Percentiles rank a stretch among this genome's conserved stretches.
These are phyloP conservation scores for Grammothele lineata DNA, from an alignment of 768 basidiomycete species.

Conservation along the genomic window DNA sequence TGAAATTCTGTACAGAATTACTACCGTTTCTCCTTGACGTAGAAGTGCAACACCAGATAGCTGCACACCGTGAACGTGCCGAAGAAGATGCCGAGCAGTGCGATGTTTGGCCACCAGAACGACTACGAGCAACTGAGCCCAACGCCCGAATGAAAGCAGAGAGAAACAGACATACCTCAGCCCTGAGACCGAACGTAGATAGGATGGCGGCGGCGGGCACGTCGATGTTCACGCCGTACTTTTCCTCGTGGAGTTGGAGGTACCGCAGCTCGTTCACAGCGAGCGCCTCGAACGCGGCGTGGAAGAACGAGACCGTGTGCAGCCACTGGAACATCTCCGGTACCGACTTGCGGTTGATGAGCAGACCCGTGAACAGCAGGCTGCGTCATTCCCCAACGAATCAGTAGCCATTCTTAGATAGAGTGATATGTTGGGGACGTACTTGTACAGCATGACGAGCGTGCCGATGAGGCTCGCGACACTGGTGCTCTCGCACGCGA, in stretches of 20 bases:
- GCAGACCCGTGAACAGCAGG: conserved; percentile 88
- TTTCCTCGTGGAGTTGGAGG: conserved; percentile 86
- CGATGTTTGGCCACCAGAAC: conserved; percentile 98
- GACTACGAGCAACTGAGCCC: conserved; percentile 41
- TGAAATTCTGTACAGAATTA: no score
- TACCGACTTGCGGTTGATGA: conserved; percentile 91
- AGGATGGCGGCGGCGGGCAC: conserved; percentile 95
- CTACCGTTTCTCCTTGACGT: conserved; percentile 76
- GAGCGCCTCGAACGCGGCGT: conserved; percentile 95
- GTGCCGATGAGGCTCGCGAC: conserved; percentile 95
- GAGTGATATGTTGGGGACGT: conserved; percentile 28
- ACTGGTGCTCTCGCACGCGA: conserved; percentile 80
- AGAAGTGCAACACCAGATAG: conserved; percentile 79
- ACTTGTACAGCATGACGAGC: conserved; percentile 98
- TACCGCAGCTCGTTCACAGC: conserved; percentile 98
- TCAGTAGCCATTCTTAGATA: no score
- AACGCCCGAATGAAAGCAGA: background rate
- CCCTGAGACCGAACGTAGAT: conserved; percentile 87
- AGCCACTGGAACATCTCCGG: conserved; percentile 73
- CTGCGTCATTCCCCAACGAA: conserved; percentile 47
- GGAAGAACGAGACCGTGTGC: conserved; percentile 94
- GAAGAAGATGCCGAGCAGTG: conserved; percentile 83
- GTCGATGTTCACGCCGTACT: conserved; percentile 97
- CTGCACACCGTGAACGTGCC: conserved; percentile 71
- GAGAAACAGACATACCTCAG: conserved; percentile 53